Conservation (phyloP, 1,139 yeast genomes). For the Lizanozyma gosingica region DNA sequence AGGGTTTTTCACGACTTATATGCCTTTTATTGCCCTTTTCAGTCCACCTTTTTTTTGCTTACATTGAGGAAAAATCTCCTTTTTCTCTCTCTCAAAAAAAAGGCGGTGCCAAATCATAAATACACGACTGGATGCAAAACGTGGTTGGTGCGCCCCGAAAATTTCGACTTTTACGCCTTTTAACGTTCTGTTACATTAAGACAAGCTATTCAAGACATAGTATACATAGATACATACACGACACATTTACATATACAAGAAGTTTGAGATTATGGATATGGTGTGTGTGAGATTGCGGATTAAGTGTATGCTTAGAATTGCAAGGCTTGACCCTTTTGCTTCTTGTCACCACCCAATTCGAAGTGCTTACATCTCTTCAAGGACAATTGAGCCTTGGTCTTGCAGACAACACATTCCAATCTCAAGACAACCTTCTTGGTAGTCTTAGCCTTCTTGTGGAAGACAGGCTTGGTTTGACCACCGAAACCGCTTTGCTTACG, state of each 20-base stretch:
- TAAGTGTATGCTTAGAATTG: constrained; percentile 55
- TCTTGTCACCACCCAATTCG: constrained; percentile 99
- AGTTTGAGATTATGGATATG: background rate
- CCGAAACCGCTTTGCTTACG: constrained; percentile 99
- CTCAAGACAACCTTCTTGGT: constrained; percentile 99
- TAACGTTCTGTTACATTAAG: background rate
- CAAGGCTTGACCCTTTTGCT: constrained; percentile 99
- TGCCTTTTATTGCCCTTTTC: no score
- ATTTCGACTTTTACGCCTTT: no score
- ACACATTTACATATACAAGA: constrained; percentile 4
- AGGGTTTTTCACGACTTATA: no score
- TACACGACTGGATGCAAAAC: no score
- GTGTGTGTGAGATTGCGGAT: constrained; percentile 2
- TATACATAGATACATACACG: constrained; percentile 1
- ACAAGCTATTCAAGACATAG: background rate
- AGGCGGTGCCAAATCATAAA: no score
- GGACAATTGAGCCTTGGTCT: constrained; percentile 97
- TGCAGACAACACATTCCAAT: constrained; percentile 97
- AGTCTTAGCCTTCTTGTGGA: constrained; percentile 99
- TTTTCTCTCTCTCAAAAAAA: no score
- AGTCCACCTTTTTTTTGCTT: no score
- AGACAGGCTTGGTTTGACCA: constrained; percentile 99
- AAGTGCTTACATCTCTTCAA: constrained; percentile 99
- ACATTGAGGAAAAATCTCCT: no score
- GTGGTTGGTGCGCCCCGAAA: no score